Evolutionary conservation across 805 yeast genomes (phyloP).

Genomic region (Candida cerambycidarum): DNA sequence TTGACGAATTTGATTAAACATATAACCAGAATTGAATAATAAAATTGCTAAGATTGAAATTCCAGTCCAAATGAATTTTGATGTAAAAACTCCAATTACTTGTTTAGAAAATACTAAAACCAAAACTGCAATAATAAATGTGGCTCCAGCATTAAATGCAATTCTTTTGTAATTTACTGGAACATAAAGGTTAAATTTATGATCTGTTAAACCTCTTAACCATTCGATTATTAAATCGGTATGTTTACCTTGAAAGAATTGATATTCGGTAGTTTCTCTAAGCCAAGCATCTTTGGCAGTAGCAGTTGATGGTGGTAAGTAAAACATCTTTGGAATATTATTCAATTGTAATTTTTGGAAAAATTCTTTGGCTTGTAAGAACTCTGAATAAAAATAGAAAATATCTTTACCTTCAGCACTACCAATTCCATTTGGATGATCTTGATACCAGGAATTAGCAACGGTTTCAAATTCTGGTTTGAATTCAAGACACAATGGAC

Average conservation of each 20-base stretch:
- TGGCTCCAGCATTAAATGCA: constrained; percentile 27
- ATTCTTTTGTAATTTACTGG: constrained; percentile 44
- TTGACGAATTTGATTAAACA: constrained; percentile 86
- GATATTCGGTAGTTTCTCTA: constrained; percentile 37
- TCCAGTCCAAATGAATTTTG: constrained; percentile 72
- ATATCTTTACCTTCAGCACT: constrained; percentile 33
- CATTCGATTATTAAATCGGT: constrained; percentile 35
- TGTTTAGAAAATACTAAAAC: constrained; percentile 27
- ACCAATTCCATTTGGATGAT: constrained; percentile 48
- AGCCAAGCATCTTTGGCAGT: constrained; percentile 28
- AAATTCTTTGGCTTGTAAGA: constrained; percentile 51
- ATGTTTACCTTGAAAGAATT: constrained; percentile 48
- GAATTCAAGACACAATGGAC: constrained; percentile 69
- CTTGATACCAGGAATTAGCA: constrained; percentile 57
- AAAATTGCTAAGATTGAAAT: constrained; percentile 60
- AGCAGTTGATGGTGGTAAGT: constrained; percentile 53
- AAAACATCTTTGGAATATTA: constrained; percentile 75
- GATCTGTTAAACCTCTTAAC: constrained; percentile 34
- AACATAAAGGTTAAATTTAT: constrained; percentile 33
- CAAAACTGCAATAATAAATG: constrained; percentile 27
- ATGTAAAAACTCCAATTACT: constrained; percentile 36
- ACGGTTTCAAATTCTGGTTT: constrained; percentile 62
- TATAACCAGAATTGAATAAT: constrained; percentile 82
- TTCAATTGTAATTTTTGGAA: constrained; percentile 57
- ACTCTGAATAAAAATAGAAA: constrained; percentile 75